Evolutionary conservation across 2,329 filamentous ascomycete species (phyloP), one percentile per base, ranked within the genome.

Genomic region (Colletotrichum siamense): DNA sequence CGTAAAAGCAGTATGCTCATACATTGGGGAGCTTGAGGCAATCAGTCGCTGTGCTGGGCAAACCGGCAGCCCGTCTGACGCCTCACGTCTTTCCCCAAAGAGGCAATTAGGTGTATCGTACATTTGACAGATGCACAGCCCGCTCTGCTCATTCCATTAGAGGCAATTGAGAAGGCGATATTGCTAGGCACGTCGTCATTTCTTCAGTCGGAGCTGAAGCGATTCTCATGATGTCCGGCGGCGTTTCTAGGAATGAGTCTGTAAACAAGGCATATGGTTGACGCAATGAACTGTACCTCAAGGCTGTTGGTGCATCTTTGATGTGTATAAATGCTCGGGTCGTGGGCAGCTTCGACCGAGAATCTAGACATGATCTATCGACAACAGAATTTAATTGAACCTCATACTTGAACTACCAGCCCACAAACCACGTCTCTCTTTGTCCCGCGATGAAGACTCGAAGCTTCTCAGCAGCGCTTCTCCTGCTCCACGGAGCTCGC

Each of bases 1-100:
- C n/a, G n/a, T n/a, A n/a, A n/a, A n/a, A 49, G n/a, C n/a, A 22
- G 1, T 13, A 24, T 52, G 4, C n/a, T 52, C 44, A 13, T 52
- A 10, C 0, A 22, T 52, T 24, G 0, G 0, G 44, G n/a, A 24
- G n/a, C 10, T 22, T 0, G 6, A 52, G 3, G n/a, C 44, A 22
- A 0, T 52, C n/a, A 24, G 44, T 32, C 44, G 0, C 18, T 49
- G 18, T 0, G 18, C 18, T 49, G 18, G 44, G 4, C 44, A 49
- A 44, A n/a, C 5, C 32, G 0, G 0, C 32, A 22, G 10, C 44
- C 44, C 6, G 6, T 0, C 44, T 8, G 44, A 52, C 44, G n/a
- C 44, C 9, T 49, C 44, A 52, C 10, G 10, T 13, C 10, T 52
- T 22, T 13, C 44, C 44, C 44, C 10, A 13, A 52, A 52, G 0